phyloP scores from a whole-genome alignment of 1,284 basidiomycete genomes.

The Tetrapyrgos nigripes region DNA sequence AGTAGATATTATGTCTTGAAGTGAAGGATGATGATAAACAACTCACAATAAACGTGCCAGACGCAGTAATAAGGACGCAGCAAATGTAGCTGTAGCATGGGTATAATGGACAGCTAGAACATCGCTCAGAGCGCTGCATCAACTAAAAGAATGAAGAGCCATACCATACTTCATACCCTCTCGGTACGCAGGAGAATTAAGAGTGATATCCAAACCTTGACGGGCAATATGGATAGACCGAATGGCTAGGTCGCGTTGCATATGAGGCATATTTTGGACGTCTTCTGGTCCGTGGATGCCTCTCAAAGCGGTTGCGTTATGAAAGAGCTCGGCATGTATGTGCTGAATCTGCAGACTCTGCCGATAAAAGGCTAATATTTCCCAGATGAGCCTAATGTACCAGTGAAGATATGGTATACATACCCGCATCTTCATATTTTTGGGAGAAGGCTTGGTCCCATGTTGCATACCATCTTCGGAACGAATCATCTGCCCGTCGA shows the following conservation, averaged over 20 bases:
- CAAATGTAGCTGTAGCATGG: slow-evolving; percentile 92
- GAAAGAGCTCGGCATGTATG: slow-evolving; percentile 80
- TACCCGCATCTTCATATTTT: slow-evolving; percentile 82
- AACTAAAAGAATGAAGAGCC: slow-evolving; percentile 26
- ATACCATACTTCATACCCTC: slow-evolving; percentile 89
- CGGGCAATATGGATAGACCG: slow-evolving; percentile 75
- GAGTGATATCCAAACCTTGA: slow-evolving; percentile 74
- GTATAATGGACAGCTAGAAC: slow-evolving; percentile 83
- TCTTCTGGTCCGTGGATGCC: slow-evolving; percentile 82
- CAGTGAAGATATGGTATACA: slow-evolving; percentile 26
- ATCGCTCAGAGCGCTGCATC: slow-evolving; percentile 13
- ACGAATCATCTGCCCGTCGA: slow-evolving; percentile 68
- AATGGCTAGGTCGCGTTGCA: slow-evolving; percentile 73
- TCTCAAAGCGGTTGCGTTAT: slow-evolving; percentile 78
- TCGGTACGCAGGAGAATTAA: slow-evolving; percentile 81
- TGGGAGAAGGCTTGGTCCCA: slow-evolving; percentile 84
- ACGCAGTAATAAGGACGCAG: slow-evolving; percentile 87
- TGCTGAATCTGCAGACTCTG: slow-evolving; percentile 85
- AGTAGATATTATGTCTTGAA: slow-evolving; percentile 10
- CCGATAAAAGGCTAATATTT: slow-evolving; percentile 74
- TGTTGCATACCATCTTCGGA: slow-evolving; percentile 73
- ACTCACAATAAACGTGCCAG: slow-evolving; percentile 85
- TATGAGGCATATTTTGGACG: slow-evolving; percentile 73
- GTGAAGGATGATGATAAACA: background rate
- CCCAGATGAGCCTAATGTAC: slow-evolving; percentile 9